phyloP scores from a whole-genome alignment of 2,329 filamentous ascomycete genomes.

The Periconia digitata region DNA sequence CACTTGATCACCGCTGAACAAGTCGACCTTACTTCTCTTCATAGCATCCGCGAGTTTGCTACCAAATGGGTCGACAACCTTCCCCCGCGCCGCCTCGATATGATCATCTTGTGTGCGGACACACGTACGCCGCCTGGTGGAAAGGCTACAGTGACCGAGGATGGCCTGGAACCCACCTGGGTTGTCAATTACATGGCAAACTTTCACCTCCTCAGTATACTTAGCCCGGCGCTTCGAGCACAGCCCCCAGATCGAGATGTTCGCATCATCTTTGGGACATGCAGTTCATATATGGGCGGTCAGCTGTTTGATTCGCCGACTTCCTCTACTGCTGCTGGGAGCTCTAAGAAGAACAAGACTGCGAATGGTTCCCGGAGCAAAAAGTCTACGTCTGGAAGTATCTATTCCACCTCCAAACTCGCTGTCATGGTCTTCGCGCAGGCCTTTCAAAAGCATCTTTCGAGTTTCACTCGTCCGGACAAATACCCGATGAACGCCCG shows the following conservation, averaged over 20 bases:
- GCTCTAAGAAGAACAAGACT: slow-evolving; percentile 56
- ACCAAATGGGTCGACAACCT: slow-evolving; percentile 98
- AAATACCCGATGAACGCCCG: slow-evolving; percentile 77
- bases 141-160: slow-evolving; percentile 63
- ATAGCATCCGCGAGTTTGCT: slow-evolving; percentile 88
- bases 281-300: slow-evolving; percentile 82
- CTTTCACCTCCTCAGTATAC: slow-evolving; percentile 89
- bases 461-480: slow-evolving; percentile 81
- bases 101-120: slow-evolving; percentile 84
- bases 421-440: slow-evolving; percentile 87
- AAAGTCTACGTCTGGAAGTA: slow-evolving; percentile 47
- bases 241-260: slow-evolving; percentile 95
- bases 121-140: slow-evolving; percentile 71
- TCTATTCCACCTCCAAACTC: slow-evolving; percentile 58
- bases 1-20: slow-evolving; percentile 93
- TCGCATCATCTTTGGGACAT: slow-evolving; percentile 81
- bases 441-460: slow-evolving; percentile 90
- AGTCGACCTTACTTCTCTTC: slow-evolving; percentile 83
- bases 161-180: slow-evolving; percentile 88
- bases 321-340: slow-evolving; percentile 38
- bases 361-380: slow-evolving; percentile 21
- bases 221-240: slow-evolving; percentile 84
- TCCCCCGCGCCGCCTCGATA: slow-evolving; percentile 84
- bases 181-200: slow-evolving; percentile 94
- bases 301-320: slow-evolving; percentile 57